Conservation (phyloP, 768 basidiomycete species). For the Lactifluus echinatus region DNA sequence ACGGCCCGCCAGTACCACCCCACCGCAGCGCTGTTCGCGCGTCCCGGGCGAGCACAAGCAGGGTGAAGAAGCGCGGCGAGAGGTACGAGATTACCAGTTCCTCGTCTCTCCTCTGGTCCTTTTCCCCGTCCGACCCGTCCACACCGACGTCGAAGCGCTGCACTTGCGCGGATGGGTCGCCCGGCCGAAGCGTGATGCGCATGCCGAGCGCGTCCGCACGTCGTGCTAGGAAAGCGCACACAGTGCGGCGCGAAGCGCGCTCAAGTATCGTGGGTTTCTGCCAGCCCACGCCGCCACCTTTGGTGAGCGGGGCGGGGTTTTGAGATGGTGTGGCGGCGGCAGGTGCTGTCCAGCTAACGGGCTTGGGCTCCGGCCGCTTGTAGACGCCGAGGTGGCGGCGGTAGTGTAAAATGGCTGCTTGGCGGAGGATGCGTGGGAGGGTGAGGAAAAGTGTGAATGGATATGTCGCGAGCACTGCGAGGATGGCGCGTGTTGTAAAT, state of each 20-base stretch:
- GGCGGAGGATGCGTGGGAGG: neutral
- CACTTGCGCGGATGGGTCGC: slow-evolving; percentile 15
- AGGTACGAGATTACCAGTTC: slow-evolving; percentile 31
- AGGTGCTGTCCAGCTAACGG: neutral
- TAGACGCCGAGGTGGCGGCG: neutral
- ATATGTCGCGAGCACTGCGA: slow-evolving; percentile 33
- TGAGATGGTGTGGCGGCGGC: neutral
- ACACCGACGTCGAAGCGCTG: neutral
- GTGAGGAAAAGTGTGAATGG: slow-evolving; percentile 43
- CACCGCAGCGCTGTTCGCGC: neutral
- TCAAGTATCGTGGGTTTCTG: neutral
- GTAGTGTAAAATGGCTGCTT: neutral
- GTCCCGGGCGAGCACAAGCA: neutral
- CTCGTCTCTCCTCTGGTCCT: too few relatives aligned
- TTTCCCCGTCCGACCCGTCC: neutral
- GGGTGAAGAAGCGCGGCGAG: slow-evolving; percentile 39
- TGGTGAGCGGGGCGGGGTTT: neutral
- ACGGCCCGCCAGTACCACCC: neutral
- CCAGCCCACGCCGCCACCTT: neutral
- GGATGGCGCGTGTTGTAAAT: slow-evolving; percentile 25
- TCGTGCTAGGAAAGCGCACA: slow-evolving; percentile 30
- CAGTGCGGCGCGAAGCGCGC: neutral
- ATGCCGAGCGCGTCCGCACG: slow-evolving; percentile 31
- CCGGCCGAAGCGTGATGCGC: slow-evolving; percentile 33
- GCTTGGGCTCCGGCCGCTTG: neutral